Percentiles rank a stretch among this genome's conserved stretches.
These are phyloP conservation scores for Stemphylium beticola DNA, from an alignment of 2,329 filamentous ascomycete species.

Conservation along the genomic window DNA sequence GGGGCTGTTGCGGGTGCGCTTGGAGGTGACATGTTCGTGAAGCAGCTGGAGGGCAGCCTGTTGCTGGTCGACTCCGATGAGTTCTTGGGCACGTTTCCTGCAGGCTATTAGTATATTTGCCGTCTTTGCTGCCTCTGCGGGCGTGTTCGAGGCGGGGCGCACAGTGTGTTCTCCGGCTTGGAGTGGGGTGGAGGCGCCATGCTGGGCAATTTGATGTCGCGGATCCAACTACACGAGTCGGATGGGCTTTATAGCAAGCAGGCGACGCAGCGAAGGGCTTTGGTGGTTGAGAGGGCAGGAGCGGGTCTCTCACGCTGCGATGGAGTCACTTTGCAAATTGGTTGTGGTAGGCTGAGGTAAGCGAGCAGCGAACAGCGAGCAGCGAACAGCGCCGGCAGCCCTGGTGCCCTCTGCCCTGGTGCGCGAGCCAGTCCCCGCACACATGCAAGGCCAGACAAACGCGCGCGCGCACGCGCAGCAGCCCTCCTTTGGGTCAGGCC, in stretches of 20 bases:
- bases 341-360: constrained; percentile 25
- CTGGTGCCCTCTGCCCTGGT: neutral
- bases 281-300: constrained; percentile 18
- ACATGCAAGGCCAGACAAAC: neutral
- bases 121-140: neutral
- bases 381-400: neutral
- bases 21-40: constrained; percentile 99
- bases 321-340: constrained; percentile 26
- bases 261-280: constrained; percentile 32
- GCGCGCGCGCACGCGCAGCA: no score
- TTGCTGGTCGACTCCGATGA: constrained; percentile 95
- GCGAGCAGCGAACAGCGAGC: constrained; percentile 10
- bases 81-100: constrained; percentile 84
- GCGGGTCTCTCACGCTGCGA: constrained; percentile 26
- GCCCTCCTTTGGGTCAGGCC: no score
- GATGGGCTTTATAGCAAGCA: constrained; percentile 37
- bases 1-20: constrained; percentile 95
- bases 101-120: constrained; percentile 9
- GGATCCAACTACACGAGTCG: constrained; percentile 37
- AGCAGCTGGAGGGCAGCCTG: constrained; percentile 91
- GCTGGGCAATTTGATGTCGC: constrained; percentile 49
- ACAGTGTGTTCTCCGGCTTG: constrained; percentile 97
- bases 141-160: constrained; percentile 22
- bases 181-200: constrained; percentile 97
- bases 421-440: neutral